Evolutionary conservation across 2,329 filamentous ascomycete species (phyloP).

Genomic region (Mariannaea elegans): DNA sequence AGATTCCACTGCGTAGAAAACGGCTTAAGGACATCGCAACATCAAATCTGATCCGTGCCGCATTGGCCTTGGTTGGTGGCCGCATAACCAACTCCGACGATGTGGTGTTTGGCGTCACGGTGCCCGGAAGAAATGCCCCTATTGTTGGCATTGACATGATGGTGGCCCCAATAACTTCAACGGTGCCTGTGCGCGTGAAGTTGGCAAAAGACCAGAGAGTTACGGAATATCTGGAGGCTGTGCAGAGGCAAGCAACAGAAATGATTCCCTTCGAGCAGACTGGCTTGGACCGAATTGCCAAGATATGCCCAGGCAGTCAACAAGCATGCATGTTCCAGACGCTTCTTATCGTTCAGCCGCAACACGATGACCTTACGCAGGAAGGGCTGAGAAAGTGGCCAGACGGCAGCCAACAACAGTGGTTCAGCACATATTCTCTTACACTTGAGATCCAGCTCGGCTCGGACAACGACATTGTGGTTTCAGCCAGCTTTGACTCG

Average conservation of each 20-base stretch:
- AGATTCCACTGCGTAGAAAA: not conserved
- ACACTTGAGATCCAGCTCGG: not conserved
- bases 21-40: not conserved
- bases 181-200: constrained; percentile 28
- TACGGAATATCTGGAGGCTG: constrained; percentile 50
- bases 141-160: constrained; percentile 33
- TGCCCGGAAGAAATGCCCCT: constrained; percentile 36
- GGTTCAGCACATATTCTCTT: constrained; percentile 1
- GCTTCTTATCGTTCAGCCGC: constrained; percentile 14
- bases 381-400: constrained; percentile 1
- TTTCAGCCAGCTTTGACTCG: constrained; percentile 1
- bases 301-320: not conserved
- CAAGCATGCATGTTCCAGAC: constrained; percentile 17
- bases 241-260: constrained; percentile 21
- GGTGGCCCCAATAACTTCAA: constrained; percentile 19
- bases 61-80: constrained; percentile 39
- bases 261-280: constrained; percentile 19
- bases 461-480: not conserved
- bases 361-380: not conserved
- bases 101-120: constrained; percentile 35
- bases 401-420: not conserved
- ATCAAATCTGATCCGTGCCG: constrained; percentile 34
- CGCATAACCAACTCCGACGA: constrained; percentile 28
- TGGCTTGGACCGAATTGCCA: constrained; percentile 15
- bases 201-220: constrained; percentile 42